Evolutionary conservation across 352 stramenopile genomes (phyloP), one percentile per base, ranked within the genome.

Genomic region (Ochromonadaceae sp.): DNA sequence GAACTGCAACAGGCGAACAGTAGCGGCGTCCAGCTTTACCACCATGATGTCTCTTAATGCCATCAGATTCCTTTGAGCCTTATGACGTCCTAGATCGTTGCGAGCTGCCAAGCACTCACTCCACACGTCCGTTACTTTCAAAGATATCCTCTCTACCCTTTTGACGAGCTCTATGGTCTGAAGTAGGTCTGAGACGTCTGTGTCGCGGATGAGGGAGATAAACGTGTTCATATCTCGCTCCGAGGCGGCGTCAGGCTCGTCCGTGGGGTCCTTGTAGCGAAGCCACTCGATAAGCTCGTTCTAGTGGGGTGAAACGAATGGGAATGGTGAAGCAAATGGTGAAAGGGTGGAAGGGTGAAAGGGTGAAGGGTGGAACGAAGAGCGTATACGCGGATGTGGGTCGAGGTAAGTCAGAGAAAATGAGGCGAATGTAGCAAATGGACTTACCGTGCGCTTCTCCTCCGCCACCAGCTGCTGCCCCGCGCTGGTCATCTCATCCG

Each of bases 201-300:
- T 22, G 39, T 63, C 55, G 36, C 40, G 20, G 10, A 22, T 50
- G 3, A 63, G 15, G 7, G 55, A 7, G 20, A 63, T 34, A 36
- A 63, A 63, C 22, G 55, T 63, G 40, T 63, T 63, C 55, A 63
- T 63, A 22, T 63, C 55, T 5, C 5, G 10, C 41, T 63, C 55
- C 38, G 22, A 31, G 2, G 15, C 17, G n/a, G 55, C 34, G 40
- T 63, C 35, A n/a, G 34, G 20, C 26, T 63, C 55, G 25, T 50
- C 55, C 3, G 12, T 31, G 1, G 55, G 55, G 25, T 63, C 31
- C 3, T 10, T 9, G 31, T 26, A 63, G 28, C n/a, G 5, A 31
- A 28, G 12, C 55, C 55, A 63, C 31, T 63, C 35, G 17, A 32
- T 5, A 2, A 39, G 38, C 1, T 34, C 34, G 34, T 9, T 5